Evolutionary conservation across 2,329 filamentous ascomycete species (phyloP), one percentile per base, ranked within the genome.

Genomic region (Arthrobotrys sphaeroides): DNA sequence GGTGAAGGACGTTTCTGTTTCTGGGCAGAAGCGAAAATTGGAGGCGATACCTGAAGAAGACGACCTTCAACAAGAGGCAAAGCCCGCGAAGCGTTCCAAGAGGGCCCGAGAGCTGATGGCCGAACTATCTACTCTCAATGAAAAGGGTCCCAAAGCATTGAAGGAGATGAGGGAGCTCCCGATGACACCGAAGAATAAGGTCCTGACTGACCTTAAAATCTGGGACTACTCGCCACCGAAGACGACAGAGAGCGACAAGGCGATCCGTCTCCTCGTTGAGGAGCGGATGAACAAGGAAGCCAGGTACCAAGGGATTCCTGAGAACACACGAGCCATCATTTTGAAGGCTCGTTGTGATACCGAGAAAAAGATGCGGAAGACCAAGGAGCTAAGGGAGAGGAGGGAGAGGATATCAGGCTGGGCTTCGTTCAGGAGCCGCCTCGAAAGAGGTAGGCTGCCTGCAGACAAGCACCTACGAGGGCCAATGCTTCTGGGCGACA

Each of bases 381-480:
- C 47, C 0, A n/a, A 33, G 24, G 38, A 36, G 9, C n/a, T 70
- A 5, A 31, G 26, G 31, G 31, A 33, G 18, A 33, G 26, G 36
- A 43, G 45, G 16, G 33, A 4, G 18, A 7, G 13, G 0, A 13
- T 26, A 0, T 13, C 42, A 24, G 12, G 65, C n/a, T 55, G 66
- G 66, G 13, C 31, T 26, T 70, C 66, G 7, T 70, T 70, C 38
- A 45, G 40, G 12, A 40, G 36, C 45, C 66, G 66, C 26, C 43
- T 70, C 22, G 43, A 51, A 28, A 24, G 65, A 38, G 42, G 26
- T 51, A 18, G 20, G 20, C 42, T 51, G 20, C 65, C 65, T 18
- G 26, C 16, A 2, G 64, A 68, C 40, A 68, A 59, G 51, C 28
- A 47, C 20, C 18, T 68, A n/a, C 40, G 51, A 5, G 64, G 64